Base-by-base conservation (phyloP, 441 rosid species). In the Pelargonium cotyledonis region DNA sequence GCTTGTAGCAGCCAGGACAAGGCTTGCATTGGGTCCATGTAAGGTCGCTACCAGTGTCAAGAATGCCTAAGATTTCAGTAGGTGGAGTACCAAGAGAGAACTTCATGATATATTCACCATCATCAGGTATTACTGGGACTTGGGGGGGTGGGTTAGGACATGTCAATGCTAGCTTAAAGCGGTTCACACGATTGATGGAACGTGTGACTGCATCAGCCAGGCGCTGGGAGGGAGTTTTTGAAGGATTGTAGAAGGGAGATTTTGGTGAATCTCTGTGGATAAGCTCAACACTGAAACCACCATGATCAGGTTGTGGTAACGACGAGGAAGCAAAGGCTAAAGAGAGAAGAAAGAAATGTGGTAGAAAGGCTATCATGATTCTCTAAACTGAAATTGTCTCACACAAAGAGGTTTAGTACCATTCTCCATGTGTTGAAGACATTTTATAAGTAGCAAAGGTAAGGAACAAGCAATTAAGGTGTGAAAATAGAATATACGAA, bases 1-100 rank as follows among this genome's bases (percentile, higher is more conserved):
- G 81, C 23, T 67, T 3, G 75, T 65, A 74, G 23, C 86, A 83
- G 0, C 51, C 2, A 1, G 35, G 0, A 58, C 84, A 83, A 5
- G 86, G 82, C 71, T 29, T 8, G 71, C 84, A 78, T 66, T 74
- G 84, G 1, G 78, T 72, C 86, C 86, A 78, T 67, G 73, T 73
- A 4, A 83, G 72, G 61, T 80, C 76, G 40, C 84, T 80, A n/a
- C 82, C 80, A 0, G 84, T 78, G 64, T 80, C 82, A 7, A 80
- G 80, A 0, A 74, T 66, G 2, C 63, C 82, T 0, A 80, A 0
- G 6, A 73, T 64, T 8, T 19, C 7, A 12, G 75, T 16, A 1
- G 70, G 68, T 0, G 80, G 86, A 1, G 76, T 78, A 6, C 84
- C 84, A 1, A 83, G 58, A 0, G 75, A 55, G 21, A 80, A n/a